These are phyloP conservation scores for Pichia rugopelliculosa DNA, from an alignment of 805 yeast genomes.

Conservation along the genomic window DNA sequence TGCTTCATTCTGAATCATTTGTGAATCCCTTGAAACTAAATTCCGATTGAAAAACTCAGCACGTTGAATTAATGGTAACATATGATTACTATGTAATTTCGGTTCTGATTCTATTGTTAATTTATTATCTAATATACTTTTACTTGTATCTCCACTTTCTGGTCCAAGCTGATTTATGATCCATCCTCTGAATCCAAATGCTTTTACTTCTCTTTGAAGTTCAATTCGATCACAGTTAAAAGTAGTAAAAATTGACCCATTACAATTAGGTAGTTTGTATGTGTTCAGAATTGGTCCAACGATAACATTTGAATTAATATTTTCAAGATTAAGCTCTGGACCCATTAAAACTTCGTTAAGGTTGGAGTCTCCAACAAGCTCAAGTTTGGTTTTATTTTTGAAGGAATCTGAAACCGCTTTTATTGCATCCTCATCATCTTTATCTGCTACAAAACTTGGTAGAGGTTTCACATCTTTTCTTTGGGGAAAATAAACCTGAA, in stretches of 20 bases:
- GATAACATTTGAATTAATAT: neutral
- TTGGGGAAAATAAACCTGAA: neutral
- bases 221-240: neutral
- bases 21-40: neutral
- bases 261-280: neutral
- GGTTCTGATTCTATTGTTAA: neutral
- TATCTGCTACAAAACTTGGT: neutral
- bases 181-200: neutral
- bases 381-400: neutral
- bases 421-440: neutral
- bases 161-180: neutral
- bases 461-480: neutral
- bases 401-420: neutral
- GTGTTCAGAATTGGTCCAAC: neutral
- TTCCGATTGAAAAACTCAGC: slow-evolving; percentile 1
- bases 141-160: neutral
- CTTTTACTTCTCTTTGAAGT: neutral
- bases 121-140: neutral
- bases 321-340: neutral
- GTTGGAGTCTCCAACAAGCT: neutral
- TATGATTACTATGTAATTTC: neutral
- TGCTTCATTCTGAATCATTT: neutral
- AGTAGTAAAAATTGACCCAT: neutral
- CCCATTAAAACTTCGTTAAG: neutral
- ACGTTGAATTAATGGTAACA: neutral